Evolutionary conservation across 164 flowering plant species (phyloP).

Genomic region (Kalanchoe fedtschenkoi): DNA sequence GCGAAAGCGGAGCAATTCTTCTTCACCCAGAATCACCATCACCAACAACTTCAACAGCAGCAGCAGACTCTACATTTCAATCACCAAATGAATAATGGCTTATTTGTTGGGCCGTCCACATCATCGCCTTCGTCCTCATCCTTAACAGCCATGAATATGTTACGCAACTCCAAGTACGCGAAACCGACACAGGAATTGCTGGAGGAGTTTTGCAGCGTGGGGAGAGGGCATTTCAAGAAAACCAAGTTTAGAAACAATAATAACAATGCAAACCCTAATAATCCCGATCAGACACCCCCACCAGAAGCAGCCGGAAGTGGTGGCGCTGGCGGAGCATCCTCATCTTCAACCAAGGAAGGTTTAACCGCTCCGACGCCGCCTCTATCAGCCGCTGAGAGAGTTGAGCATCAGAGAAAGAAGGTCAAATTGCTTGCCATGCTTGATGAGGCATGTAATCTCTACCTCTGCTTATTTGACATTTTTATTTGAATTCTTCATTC

Average conservation of each 20-base stretch:
- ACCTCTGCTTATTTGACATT: no score
- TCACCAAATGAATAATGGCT: neutral
- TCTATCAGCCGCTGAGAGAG: slow-evolving; percentile 58
- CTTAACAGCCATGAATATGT: slow-evolving; percentile 26
- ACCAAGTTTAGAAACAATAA: slow-evolving; percentile 23
- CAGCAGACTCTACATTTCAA: slow-evolving; percentile 8
- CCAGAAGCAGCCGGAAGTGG: slow-evolving; percentile 11
- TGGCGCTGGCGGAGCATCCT: slow-evolving; percentile 19
- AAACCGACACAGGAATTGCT: slow-evolving; percentile 72
- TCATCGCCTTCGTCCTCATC: slow-evolving; percentile 24
- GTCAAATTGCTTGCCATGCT: slow-evolving; percentile 74
- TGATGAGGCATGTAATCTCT: slow-evolving; percentile 65
- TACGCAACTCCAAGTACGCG: slow-evolving; percentile 64
- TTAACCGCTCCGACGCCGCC: slow-evolving; percentile 23
- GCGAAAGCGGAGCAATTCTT: slow-evolving; percentile 58
- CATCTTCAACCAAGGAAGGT: slow-evolving; percentile 46
- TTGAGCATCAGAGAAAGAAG: slow-evolving; percentile 81
- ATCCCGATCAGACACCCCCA: slow-evolving; percentile 12
- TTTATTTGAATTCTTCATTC: no score
- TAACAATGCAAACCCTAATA: slow-evolving; percentile 35
- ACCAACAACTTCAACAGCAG: slow-evolving; percentile 14
- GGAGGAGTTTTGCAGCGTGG: slow-evolving; percentile 91
- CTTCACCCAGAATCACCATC: slow-evolving; percentile 14
- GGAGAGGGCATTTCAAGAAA: slow-evolving; percentile 61
- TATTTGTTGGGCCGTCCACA: slow-evolving; percentile 19